Evolutionary conservation across 2,329 filamentous ascomycete genomes (phyloP), one percentile per base, ranked within the genome.

Genomic region (Alternaria triticimaculans): DNA sequence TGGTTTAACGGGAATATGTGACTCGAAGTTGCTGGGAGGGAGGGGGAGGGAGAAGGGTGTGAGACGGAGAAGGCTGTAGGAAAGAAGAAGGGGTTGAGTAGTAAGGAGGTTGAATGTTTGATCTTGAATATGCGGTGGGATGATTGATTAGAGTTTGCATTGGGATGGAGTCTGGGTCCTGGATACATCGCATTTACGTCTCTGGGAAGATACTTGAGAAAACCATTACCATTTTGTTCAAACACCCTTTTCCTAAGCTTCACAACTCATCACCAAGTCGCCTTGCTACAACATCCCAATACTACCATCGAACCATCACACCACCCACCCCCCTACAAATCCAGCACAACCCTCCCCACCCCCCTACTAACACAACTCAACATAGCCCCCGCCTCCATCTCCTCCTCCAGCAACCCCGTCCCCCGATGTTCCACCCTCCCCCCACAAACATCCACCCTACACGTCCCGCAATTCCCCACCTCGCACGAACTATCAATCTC

Each of bases 391-490:
- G n/a, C 60, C 6, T 63, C 64, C 63, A 80, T 81, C 60, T 83
- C 79, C 11, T 77, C 71, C 2, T 79, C 77, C 41, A 71, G 48
- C 54, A 83, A 66, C 14, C 73, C 79, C 3, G 74, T 81, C 2
- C 81, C 82, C 30, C 77, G 75, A 71, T 84, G 81, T 44, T 79
- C 76, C 12, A 83, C 73, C 28, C 74, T 68, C 9, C 82, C 82
- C 3, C 57, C 60, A 60, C 77, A 79, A 21, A 83, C 72, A 30
- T 76, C 76, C 1, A 84, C 79, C 50, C 70, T 76, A 67, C 82
- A 84, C 8, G 80, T 81, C 9, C 81, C 82, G 60, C 82, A 84
- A 50, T 82, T 82, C 0, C 82, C 82, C 8, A 77, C 76, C 70
- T 83, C 81, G 50, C 82, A 84, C 15, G 78, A 81, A 48, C 74